Evolutionary conservation across 495 filamentous ascomycete species (phyloP).

Genomic region (Rhypophila decipiens): DNA sequence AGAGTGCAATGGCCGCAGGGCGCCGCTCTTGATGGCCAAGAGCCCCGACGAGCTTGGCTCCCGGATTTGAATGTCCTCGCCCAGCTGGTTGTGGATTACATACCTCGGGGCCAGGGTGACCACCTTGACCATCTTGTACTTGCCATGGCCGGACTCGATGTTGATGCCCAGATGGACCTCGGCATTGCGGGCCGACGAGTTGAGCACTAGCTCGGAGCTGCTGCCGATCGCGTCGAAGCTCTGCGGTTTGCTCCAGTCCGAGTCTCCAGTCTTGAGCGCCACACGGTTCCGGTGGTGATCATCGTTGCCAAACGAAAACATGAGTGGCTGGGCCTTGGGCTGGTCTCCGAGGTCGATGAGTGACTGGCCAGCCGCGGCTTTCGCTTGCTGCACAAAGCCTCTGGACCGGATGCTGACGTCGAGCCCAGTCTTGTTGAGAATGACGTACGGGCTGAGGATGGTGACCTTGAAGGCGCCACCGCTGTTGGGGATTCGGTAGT

Average conservation of each 20-base stretch:
- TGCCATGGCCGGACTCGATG: conserved; percentile 85
- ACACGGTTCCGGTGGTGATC: conserved; percentile 88
- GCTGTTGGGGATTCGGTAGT: conserved; percentile 85
- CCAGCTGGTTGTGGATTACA: conserved; percentile 86
- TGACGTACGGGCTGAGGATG: conserved; percentile 85
- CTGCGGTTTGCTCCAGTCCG: conserved; percentile 92
- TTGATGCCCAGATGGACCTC: conserved; percentile 89
- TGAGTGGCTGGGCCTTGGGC: conserved; percentile 75
- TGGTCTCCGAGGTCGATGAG: conserved; percentile 28
- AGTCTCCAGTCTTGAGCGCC: conserved; percentile 77
- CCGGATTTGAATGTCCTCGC: conserved; percentile 79
- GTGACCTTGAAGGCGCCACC: conserved; percentile 95
- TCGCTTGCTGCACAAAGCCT: conserved; percentile 72
- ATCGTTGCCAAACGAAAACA: conserved; percentile 87
- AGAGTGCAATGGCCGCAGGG: conserved; percentile 79
- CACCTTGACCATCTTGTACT: conserved; percentile 94
- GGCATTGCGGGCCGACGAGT: conserved; percentile 58
- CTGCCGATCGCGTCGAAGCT: conserved; percentile 98
- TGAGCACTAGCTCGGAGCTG: conserved; percentile 74
- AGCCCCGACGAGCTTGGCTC: conserved; percentile 82
- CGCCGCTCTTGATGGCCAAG: conserved; percentile 65
- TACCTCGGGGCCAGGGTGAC: conserved; percentile 92
- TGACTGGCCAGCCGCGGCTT: conserved; percentile 71
- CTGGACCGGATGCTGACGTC: conserved; percentile 86
- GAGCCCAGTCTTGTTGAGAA: conserved; percentile 91